Percentiles rank a stretch among this genome's conserved stretches.
These are phyloP conservation scores for Poa annua DNA, from an alignment of 176 grass and related monocot genomes.

Conservation along the genomic window DNA sequence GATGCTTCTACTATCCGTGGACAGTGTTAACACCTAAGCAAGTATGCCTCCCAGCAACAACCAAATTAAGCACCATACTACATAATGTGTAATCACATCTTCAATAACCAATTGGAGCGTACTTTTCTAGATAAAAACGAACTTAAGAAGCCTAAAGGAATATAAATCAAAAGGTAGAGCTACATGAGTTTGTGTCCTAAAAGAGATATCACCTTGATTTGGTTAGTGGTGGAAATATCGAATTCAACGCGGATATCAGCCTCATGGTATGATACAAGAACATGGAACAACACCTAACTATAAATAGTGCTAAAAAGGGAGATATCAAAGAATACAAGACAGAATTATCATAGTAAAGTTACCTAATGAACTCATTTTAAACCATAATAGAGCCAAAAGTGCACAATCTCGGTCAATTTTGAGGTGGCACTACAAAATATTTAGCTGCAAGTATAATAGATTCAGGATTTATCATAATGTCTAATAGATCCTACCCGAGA, in stretches of 20 bases:
- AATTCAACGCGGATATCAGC: neutral
- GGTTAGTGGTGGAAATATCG: neutral
- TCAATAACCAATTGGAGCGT: neutral
- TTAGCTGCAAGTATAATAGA: neutral
- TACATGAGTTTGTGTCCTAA: neutral
- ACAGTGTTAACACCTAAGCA: neutral
- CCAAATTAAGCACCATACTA: neutral
- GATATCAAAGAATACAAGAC: neutral
- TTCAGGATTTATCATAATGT: conserved; percentile 3
- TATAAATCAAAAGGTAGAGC: neutral
- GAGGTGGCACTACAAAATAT: neutral
- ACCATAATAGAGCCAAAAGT: conserved; percentile 1
- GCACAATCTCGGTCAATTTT: neutral
- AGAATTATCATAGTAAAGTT: neutral
- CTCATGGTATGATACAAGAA: neutral
- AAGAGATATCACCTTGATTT: neutral
- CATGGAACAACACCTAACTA: conserved; percentile 1
- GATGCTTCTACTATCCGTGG: neutral
- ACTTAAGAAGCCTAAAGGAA: neutral
- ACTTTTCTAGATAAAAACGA: neutral
- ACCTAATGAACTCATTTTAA: conserved; percentile 2
- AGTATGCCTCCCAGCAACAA: too few relatives aligned
- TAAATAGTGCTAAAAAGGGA: neutral
- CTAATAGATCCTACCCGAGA: neutral
- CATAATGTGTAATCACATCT: neutral